These are phyloP conservation scores for Epicoccum sorghinum DNA, from an alignment of 2,329 filamentous ascomycete genomes.

Conservation along the genomic window DNA sequence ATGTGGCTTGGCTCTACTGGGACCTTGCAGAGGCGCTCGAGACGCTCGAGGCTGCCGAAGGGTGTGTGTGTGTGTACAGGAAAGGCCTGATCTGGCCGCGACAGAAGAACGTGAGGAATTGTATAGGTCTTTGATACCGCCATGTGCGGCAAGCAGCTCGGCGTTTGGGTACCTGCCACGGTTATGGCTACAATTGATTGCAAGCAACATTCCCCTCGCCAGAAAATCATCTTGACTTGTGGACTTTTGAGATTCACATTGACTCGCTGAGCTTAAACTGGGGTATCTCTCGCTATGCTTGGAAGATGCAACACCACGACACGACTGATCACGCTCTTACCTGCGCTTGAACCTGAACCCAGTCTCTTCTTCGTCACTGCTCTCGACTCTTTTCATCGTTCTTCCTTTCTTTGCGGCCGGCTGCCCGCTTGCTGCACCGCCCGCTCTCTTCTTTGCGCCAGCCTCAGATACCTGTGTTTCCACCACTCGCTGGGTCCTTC, in stretches of 20 bases:
- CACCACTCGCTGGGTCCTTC: slow-evolving; percentile 30
- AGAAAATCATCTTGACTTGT: not conserved
- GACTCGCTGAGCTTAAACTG: no score
- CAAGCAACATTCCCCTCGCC: slow-evolving; percentile 1
- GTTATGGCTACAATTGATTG: not conserved
- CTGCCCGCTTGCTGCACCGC: slow-evolving; percentile 29
- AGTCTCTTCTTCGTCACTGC: slow-evolving; percentile 63
- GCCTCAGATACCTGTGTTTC: slow-evolving; percentile 42
- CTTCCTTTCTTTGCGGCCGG: slow-evolving; percentile 39
- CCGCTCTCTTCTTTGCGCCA: slow-evolving; percentile 38
- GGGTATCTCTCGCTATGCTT: slow-evolving; percentile 4
- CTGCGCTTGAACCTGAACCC: slow-evolving; percentile 60
- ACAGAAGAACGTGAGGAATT: not conserved
- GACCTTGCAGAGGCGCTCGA: not conserved
- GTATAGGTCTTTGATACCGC: not conserved
- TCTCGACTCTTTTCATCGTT: slow-evolving; percentile 46
- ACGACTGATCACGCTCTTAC: not conserved
- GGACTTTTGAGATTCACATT: no score
- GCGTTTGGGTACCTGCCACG: slow-evolving; percentile 20
- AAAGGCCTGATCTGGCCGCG: not conserved
- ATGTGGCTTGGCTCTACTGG: no score
- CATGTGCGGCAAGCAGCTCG: slow-evolving; percentile 14
- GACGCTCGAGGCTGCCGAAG: not conserved
- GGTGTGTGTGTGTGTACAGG: not conserved
- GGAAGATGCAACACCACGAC: not conserved